Conservation (phyloP, 768 basidiomycete species). For the Leccinum arenicola region DNA sequence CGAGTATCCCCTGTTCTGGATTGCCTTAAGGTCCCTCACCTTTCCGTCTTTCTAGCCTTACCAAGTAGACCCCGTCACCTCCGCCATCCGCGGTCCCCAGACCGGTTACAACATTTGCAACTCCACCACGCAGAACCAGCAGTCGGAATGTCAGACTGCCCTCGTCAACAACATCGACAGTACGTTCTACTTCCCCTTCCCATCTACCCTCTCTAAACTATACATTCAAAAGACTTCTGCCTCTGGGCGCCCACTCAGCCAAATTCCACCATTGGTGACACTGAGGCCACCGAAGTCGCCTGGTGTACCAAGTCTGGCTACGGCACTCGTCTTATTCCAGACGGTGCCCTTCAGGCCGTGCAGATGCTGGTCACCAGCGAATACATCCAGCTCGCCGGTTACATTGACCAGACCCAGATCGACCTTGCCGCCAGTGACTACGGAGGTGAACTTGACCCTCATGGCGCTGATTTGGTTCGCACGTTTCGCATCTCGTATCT, state of each 20-base stretch:
- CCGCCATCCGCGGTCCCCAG: constrained; percentile 54
- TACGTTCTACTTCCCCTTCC: not conserved
- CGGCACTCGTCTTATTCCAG: constrained; percentile 71
- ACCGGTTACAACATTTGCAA: constrained; percentile 68
- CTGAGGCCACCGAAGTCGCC: constrained; percentile 66
- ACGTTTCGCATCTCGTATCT: constrained; percentile 5
- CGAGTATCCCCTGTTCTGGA: constrained; percentile 17
- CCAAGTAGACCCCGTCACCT: constrained; percentile 43
- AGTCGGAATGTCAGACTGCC: constrained; percentile 67
- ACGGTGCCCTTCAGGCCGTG: constrained; percentile 57
- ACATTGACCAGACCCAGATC: constrained; percentile 60
- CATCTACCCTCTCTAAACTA: constrained; percentile 23
- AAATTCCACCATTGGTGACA: constrained; percentile 56
- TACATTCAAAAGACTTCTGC: constrained; percentile 57
- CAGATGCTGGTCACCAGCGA: constrained; percentile 58
- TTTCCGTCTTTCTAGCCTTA: constrained; percentile 39
- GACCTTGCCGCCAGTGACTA: constrained; percentile 51
- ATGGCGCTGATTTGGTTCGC: constrained; percentile 62
- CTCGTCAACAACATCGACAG: constrained; percentile 56
- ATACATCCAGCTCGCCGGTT: constrained; percentile 61
- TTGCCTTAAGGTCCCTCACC: not conserved
- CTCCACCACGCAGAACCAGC: constrained; percentile 58
- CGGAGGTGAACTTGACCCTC: constrained; percentile 79
- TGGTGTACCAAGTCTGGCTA: constrained; percentile 67
- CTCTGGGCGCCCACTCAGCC: constrained; percentile 55